Base-by-base conservation (phyloP, 345 rosid genomes). In the Eucalyptus curtisii region DNA sequence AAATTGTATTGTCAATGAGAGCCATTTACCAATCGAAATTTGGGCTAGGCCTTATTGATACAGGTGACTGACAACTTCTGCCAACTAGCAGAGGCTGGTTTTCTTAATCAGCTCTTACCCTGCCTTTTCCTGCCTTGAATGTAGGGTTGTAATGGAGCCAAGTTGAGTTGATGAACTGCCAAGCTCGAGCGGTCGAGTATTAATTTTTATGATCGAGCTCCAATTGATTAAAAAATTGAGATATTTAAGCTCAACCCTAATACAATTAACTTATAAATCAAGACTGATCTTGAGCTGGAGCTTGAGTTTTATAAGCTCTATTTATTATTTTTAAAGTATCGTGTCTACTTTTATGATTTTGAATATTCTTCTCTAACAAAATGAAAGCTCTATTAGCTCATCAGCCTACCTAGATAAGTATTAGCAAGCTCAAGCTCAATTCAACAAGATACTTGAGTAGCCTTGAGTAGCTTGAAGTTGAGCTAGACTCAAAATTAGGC, bases 21-120 rank as follows among this genome's bases (percentile, higher is more conserved):
- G 96, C 99, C 87, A 93, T 97, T 81, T 97, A 97, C 92, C 99
- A 97, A 91, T 96, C 99, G 53, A 97, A 94, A 93, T 87, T 97
- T 80, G 99, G 99, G 82, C 96, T 96, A 86, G 92, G 94, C 90
- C 95, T 97, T 86, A 94, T 97, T 94, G 97, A 94, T 93, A 92
- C 92, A 93, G 99, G 99, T 96, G 81, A 87, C 61, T 61, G 45
- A 59, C 27, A 66, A 66, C 49, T 82, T 88, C 53, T 57, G 80
- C 59, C 47, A 40, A 76, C 84, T 20, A 40, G 47, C 42, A 40
- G 86, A 30, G 50, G 86, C 55, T 85, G 55, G 86, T 85, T 85
- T 85, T 85, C 53, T 48, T 47, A 48, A 76, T 40, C 27, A 76
- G 84, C 47, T 76, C 84, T 76, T 76, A 40, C 84, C 84, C 84